Base-by-base conservation (phyloP, 2,329 filamentous ascomycete genomes). In the Clarireedia monteithiana region DNA sequence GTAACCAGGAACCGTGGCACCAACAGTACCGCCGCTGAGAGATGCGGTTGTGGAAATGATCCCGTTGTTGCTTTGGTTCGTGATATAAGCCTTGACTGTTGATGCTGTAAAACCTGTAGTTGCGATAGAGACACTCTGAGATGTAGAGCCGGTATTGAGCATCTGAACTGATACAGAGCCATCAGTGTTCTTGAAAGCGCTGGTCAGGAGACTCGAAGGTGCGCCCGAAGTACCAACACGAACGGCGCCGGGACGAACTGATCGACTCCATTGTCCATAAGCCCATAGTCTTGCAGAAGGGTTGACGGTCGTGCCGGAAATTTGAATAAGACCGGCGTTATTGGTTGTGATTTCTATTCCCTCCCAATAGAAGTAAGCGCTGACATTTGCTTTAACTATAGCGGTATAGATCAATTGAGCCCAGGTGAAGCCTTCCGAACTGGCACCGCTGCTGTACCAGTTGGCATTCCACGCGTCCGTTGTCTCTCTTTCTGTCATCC, bases 281-380 rank as follows among this genome's bases (percentile, higher is more conserved):
- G 60, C 61, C 62, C 62, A 66, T 1, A 62, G 48, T 6, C 59
- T 36, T 15, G 58, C 59, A 15, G 58, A 60, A 50, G 27, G 51
- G 50, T 9, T 48, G 40, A 17, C 51, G 40, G 42, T 50, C 42
- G 20, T 58, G 36, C 9, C 45, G 39, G 6, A 62, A 30, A 9
- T 71, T 70, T 42, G 69, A 70, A 57, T 70, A 71, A 26, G 73
- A 70, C 15, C 66, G 63, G 20, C 53, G 42, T 17, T 40, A 23
- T 47, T 61, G 39, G 7, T 40, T 9, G 30, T 34, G 30, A 34
- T 34, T 34, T 34, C 30, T 34, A 34, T 50, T 10, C 77, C 77
- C 63, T 78, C 74, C 79, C 79, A 82, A 68, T 78, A 81, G 5
- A 82, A 69, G 62, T 80, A 81, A 0, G 73, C 79, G 6, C 73